A percentile compares a stretch with the other conserved stretches of the same genome.
Conservation (phyloP, 768 basidiomycete genomes). For the Leccinum variicolor region DNA sequence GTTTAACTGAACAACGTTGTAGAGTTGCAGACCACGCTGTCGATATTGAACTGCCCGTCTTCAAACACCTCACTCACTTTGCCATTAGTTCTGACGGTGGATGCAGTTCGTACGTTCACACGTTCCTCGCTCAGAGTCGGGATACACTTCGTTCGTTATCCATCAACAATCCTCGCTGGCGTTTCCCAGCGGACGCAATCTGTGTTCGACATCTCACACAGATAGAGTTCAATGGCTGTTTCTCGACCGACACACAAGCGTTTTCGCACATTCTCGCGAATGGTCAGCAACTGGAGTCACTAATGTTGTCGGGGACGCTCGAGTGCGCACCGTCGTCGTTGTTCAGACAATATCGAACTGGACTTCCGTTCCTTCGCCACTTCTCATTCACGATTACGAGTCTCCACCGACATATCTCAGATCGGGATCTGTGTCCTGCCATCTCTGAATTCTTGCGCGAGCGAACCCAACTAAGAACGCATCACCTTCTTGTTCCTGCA, state of each 20-base stretch:
- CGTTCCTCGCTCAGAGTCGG: conserved; percentile 51
- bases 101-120: conserved; percentile 36
- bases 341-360: conserved; percentile 42
- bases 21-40: conserved; percentile 38
- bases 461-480: conserved; percentile 47
- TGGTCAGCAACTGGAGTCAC: conserved; percentile 63
- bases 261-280: conserved; percentile 60
- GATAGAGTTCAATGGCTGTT: conserved; percentile 58
- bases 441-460: conserved; percentile 65
- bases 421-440: conserved; percentile 66
- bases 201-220: conserved; percentile 63
- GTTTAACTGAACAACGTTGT: not conserved
- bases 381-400: conserved; percentile 54
- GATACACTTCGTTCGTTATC: conserved; percentile 51
- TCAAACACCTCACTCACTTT: conserved; percentile 59
- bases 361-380: conserved; percentile 62
- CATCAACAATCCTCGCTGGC: conserved; percentile 54
- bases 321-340: conserved; percentile 49
- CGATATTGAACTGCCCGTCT: conserved; percentile 46
- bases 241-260: conserved; percentile 46
- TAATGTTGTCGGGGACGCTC: conserved; percentile 53
- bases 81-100: conserved; percentile 51
- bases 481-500: conserved; percentile 46
- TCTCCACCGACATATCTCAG: conserved; percentile 43
- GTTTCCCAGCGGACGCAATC: conserved; percentile 52